Conservation (phyloP, 805 yeast genomes). For the Teunomyces cretensis region DNA sequence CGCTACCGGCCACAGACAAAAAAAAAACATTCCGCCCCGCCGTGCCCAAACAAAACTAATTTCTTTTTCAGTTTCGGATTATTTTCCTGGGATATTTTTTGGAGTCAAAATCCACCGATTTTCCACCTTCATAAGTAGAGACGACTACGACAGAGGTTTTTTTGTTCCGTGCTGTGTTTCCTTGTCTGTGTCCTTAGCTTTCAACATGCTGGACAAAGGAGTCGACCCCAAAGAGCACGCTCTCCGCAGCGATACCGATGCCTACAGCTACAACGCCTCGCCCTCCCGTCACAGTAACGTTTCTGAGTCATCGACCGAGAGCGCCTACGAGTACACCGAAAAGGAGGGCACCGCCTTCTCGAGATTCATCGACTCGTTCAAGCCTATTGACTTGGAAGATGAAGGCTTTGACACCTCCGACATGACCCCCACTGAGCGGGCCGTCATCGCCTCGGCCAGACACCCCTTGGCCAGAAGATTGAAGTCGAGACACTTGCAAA, state of each 20-base stretch:
- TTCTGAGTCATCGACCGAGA: constrained; percentile 4
- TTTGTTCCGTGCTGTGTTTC: too few species aligned
- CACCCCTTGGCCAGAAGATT: constrained; percentile 44
- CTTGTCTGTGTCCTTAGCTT: background rate
- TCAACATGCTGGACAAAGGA: constrained; percentile 5
- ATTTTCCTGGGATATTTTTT: background rate
- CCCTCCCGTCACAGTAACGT: constrained; percentile 6
- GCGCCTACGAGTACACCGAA: constrained; percentile 10
- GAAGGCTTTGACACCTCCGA: constrained; percentile 21
- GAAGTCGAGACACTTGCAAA: constrained; percentile 54
- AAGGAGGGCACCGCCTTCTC: constrained; percentile 15
- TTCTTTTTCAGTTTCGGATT: background rate
- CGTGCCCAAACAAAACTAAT: background rate
- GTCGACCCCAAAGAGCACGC: constrained; percentile 2
- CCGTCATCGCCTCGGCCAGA: constrained; percentile 38
- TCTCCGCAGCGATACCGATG: constrained; percentile 7
- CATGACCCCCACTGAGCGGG: constrained; percentile 39
- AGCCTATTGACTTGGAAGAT: constrained; percentile 36
- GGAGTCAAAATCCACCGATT: too few species aligned
- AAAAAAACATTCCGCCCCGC: background rate
- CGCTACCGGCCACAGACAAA: too few species aligned
- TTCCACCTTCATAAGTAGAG: too few species aligned
- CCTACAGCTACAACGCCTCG: constrained; percentile 12
- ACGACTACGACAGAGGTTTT: too few species aligned
- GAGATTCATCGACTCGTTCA: constrained; percentile 36